Percentiles rank a stretch among this genome's conserved stretches.
Evolutionary conservation across 1,284 basidiomycete species (phyloP).

Genomic region (Boletellus dicymbophilus): DNA sequence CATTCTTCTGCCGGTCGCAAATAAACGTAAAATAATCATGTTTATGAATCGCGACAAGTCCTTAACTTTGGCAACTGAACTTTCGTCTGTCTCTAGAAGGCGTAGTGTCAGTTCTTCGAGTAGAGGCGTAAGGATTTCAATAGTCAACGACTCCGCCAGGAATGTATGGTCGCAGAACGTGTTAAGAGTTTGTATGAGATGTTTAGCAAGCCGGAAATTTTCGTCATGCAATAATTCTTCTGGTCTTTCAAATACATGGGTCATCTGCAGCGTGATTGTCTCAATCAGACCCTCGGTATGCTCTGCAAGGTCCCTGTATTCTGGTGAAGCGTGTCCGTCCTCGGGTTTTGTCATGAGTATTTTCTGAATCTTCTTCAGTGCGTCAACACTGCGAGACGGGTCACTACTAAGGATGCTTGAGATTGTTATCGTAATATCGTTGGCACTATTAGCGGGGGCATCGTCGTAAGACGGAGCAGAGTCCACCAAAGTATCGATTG

Average conservation of each 20-base stretch:
- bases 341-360: constrained; percentile 76
- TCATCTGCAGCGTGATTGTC: constrained; percentile 87
- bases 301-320: constrained; percentile 78
- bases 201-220: constrained; percentile 91
- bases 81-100: constrained; percentile 91
- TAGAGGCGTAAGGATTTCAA: constrained; percentile 77
- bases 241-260: constrained; percentile 82
- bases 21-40: constrained; percentile 94
- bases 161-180: constrained; percentile 87
- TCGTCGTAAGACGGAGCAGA: constrained; percentile 24
- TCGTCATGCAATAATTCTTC: constrained; percentile 72
- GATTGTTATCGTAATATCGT: constrained; percentile 76
- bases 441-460: constrained; percentile 26
- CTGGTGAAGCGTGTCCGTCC: constrained; percentile 62
- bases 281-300: constrained; percentile 88
- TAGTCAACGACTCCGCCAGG: constrained; percentile 80
- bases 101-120: constrained; percentile 88
- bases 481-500: constrained; percentile 31
- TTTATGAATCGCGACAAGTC: constrained; percentile 96
- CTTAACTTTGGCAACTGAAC: constrained; percentile 71
- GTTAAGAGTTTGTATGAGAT: constrained; percentile 92
- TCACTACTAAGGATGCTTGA: constrained; percentile 87
- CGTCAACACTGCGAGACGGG: constrained; percentile 85
- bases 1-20: constrained; percentile 90
- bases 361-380: constrained; percentile 89